Percentiles rank a stretch among this genome's conserved stretches.
phyloP scores from a whole-genome alignment of 495 filamentous ascomycete species.

The Penicillium waksmanii region DNA sequence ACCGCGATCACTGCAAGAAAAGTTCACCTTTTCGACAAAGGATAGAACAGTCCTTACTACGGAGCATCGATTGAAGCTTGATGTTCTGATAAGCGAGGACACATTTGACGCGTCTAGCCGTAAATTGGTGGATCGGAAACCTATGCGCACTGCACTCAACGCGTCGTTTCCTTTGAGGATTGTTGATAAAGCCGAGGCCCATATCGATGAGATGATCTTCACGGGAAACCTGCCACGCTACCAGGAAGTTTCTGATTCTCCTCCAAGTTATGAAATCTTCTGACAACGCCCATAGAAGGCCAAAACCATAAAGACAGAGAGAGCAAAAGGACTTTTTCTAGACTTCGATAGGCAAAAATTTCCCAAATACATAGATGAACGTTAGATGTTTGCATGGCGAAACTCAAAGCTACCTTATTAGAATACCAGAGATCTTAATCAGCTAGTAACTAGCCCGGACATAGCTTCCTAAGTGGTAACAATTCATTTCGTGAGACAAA shows the following conservation, averaged over 20 bases:
- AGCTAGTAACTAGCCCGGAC: no score
- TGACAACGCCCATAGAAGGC: background rate
- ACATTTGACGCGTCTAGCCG: conserved; percentile 11
- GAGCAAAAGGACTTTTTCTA: background rate
- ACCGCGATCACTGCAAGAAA: background rate
- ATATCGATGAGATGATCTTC: background rate
- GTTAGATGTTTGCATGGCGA: no score
- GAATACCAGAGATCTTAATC: no score
- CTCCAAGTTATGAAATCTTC: conserved; percentile 15
- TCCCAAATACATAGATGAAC: no score
- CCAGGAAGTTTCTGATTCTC: conserved; percentile 16
- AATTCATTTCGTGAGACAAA: no score
- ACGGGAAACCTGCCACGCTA: conserved; percentile 17
- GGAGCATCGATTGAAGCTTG: conserved; percentile 22
- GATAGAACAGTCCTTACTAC: conserved; percentile 10
- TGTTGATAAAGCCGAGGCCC: background rate
- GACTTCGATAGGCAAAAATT: background rate
- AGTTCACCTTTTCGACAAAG: background rate
- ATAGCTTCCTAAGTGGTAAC: no score
- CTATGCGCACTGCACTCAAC: conserved; percentile 8
- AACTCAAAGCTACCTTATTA: no score
- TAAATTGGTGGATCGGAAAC: conserved; percentile 17
- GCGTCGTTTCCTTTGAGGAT: conserved; percentile 19
- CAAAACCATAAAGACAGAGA: background rate
- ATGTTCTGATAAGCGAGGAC: conserved; percentile 17